Base-by-base conservation (phyloP, 1,139 yeast species). In the Hyphopichia wangnamkhiaoensis region DNA sequence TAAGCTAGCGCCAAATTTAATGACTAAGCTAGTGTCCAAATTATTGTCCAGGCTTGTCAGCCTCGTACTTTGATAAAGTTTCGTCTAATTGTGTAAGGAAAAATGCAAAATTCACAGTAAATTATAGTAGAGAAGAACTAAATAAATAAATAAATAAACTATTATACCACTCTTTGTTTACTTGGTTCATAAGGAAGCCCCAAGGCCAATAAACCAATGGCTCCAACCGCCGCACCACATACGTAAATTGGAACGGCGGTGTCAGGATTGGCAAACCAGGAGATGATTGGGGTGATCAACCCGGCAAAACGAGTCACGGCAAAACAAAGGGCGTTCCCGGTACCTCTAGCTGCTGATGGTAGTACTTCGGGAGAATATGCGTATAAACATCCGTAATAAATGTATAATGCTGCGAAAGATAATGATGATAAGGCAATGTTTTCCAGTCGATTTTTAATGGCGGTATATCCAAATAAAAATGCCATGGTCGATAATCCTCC, bases 401-500 rank as follows among this genome's bases (percentile, higher is more conserved):
- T 59, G 45, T 65, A 61, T 25, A 65, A 48, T 29, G 56, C 54
- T 36, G 56, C 50, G 38, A 58, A 65, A 13, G 63, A 59, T 20
- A 59, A 51, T 4, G 69, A 54, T 10, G 65, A 47, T 32, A 65
- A 52, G 1, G 58, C 70, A 18, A 63, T 61, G 42, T 62, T 62
- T 33, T 48, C 53, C 8, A 56, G 54, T 39, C 58, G 58, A 18
- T 56, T 63, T 34, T 50, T 52, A 19, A 65, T 59, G 7, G 58
- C 58, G 5, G 70, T 65, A 44, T 63, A 64, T 13, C 64, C 71
- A 42, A 65, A 63, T 38, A 65, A 56, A 36, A 63, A 53, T 0
- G 66, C 68, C 64, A 61, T 59, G 15, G 65, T 52, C 12, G 51
- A 36, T n/a, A 65, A 26, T 4, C 64, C 71, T n/a, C 70, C 71